Evolutionary conservation across 2,329 filamentous ascomycete species (phyloP).

Genomic region (Macrophomina phaseolina): DNA sequence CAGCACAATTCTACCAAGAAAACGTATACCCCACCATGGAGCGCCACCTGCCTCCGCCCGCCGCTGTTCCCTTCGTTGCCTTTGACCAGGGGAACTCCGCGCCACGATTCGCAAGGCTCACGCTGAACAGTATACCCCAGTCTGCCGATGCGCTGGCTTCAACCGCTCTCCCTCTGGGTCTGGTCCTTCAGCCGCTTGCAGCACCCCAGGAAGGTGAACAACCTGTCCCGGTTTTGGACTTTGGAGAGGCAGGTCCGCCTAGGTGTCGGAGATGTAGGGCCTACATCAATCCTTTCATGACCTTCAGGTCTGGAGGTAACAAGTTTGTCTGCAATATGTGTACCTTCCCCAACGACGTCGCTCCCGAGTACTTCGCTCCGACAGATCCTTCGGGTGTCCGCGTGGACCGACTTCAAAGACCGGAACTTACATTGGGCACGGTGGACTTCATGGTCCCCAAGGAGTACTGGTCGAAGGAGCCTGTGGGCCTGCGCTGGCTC

Average conservation of each 20-base stretch:
- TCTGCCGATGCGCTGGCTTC: slow-evolving; percentile 78
- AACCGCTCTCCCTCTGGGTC: slow-evolving; percentile 83
- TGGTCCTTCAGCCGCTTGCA: slow-evolving; percentile 88
- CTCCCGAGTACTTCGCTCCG: slow-evolving; percentile 90
- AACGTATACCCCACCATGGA: slow-evolving; percentile 96
- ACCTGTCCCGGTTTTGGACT: slow-evolving; percentile 90
- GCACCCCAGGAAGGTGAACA: slow-evolving; percentile 82
- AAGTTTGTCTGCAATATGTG: slow-evolving; percentile 99
- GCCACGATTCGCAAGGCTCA: slow-evolving; percentile 89
- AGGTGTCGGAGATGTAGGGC: slow-evolving; percentile 90
- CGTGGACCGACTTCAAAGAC: slow-evolving; percentile 85
- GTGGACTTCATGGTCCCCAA: slow-evolving; percentile 97
- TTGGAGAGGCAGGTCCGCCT: slow-evolving; percentile 88
- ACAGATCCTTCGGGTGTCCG: slow-evolving; percentile 85
- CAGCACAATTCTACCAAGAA: slow-evolving; percentile 82
- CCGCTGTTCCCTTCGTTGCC: slow-evolving; percentile 87
- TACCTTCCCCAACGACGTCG: slow-evolving; percentile 93
- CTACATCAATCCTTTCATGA: slow-evolving; percentile 99
- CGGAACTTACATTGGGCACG: slow-evolving; percentile 87
- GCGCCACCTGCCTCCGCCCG: slow-evolving; percentile 87
- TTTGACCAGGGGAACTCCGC: slow-evolving; percentile 96
- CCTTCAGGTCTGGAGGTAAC: slow-evolving; percentile 90
- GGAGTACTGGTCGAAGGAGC: slow-evolving; percentile 97
- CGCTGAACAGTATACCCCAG: slow-evolving; percentile 89
- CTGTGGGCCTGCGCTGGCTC: slow-evolving; percentile 83